These are phyloP conservation scores for Exophiala dermatitidis DNA, from an alignment of 2,329 filamentous ascomycete species.

Conservation along the genomic window DNA sequence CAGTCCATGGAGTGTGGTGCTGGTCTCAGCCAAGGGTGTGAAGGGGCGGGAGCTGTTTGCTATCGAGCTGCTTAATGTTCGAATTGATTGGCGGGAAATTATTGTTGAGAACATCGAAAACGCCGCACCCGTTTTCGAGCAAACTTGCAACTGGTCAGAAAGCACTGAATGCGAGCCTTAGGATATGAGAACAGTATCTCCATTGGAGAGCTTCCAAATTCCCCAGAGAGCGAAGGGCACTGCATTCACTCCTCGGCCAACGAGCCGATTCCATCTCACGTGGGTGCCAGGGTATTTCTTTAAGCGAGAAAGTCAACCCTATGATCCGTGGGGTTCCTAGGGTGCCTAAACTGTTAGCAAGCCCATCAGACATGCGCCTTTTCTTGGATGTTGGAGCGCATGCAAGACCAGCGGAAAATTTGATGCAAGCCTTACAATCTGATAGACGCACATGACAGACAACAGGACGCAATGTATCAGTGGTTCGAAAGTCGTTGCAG, in stretches of 20 bases:
- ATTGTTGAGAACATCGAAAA: constrained; percentile 15
- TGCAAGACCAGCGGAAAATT: constrained; percentile 5
- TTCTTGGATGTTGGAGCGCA: not conserved
- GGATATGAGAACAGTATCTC: not conserved
- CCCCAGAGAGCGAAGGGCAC: not conserved
- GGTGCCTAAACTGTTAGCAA: not conserved
- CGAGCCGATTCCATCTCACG: not conserved
- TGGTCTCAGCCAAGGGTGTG: constrained; percentile 6
- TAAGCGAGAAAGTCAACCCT: not conserved
- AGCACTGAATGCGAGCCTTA: not conserved
- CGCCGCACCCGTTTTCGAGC: constrained; percentile 7
- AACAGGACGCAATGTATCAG: constrained; percentile 4
- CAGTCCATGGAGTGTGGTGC: not conserved
- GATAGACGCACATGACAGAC: constrained; percentile 16
- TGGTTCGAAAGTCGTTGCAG: constrained; percentile 4
- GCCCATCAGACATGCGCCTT: not conserved
- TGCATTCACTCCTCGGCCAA: not conserved
- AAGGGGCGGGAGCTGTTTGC: constrained; percentile 16
- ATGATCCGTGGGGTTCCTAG: not conserved
- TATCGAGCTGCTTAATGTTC: constrained; percentile 3
- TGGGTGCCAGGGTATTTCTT: not conserved
- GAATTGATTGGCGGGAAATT: constrained; percentile 12
- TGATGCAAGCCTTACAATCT: constrained; percentile 8
- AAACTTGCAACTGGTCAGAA: constrained; percentile 12
- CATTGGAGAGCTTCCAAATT: constrained; percentile 4